A percentile compares a stretch with the other conserved stretches of the same genome.
phyloP scores from a whole-genome alignment of 140 eudicot species.

The Ambrosia hybrid region DNA sequence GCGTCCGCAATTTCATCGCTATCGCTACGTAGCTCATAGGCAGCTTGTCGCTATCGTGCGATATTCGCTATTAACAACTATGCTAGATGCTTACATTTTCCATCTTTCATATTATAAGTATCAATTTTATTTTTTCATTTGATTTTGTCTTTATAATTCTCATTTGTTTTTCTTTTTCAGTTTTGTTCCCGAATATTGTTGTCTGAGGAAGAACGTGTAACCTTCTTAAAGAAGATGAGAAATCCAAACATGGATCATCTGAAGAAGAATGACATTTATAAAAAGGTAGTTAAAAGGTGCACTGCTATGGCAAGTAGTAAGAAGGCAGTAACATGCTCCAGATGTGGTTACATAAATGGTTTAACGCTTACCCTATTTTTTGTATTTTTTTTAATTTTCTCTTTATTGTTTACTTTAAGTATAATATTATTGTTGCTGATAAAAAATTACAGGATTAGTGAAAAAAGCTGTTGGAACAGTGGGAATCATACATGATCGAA shows the following conservation, averaged over 20 bases:
- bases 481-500: constrained; percentile 67
- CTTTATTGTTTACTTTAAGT: constrained; percentile 9
- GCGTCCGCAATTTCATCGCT: no score
- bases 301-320: constrained; percentile 51
- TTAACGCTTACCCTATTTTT: constrained; percentile 28
- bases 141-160: background rate
- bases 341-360: constrained; percentile 91
- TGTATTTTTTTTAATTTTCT: background rate
- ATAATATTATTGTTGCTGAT: background rate
- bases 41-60: no score
- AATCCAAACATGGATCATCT: constrained; percentile 57
- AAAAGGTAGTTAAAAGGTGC: constrained; percentile 69
- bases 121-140: constrained; percentile 15
- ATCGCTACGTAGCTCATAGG: no score
- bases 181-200: constrained; percentile 71
- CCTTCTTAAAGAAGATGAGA: constrained; percentile 68
- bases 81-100: background rate
- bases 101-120: background rate
- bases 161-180: constrained; percentile 40
- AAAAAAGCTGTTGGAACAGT: constrained; percentile 59
- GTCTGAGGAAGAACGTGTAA: constrained; percentile 58
- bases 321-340: constrained; percentile 63
- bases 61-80: no score
- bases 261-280: constrained; percentile 52
- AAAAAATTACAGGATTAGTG: constrained; percentile 59